These are phyloP conservation scores for Cryptosporidium xiaoi DNA, from an alignment of 169 alveolate genomes.

Conservation along the genomic window DNA sequence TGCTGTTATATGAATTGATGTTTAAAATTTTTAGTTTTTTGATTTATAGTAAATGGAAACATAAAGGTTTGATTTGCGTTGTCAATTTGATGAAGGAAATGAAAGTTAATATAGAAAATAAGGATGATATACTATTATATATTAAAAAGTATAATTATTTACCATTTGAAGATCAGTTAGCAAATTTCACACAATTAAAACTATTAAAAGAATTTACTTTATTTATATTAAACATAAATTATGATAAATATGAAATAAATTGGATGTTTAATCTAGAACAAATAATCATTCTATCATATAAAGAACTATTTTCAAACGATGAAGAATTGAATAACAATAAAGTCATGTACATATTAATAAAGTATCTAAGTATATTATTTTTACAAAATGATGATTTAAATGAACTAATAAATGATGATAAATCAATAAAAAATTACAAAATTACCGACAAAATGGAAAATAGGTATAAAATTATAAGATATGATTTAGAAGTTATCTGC, in stretches of 20 bases:
- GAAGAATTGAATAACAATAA: neutral
- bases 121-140: slow-evolving; percentile 7
- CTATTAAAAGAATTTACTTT: slow-evolving; percentile 5
- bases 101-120: neutral
- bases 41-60: too few relatives aligned
- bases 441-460: neutral
- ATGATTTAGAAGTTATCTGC: too few relatives aligned
- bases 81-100: neutral
- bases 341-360: neutral
- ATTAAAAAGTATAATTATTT: slow-evolving; percentile 20
- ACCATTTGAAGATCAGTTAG: slow-evolving; percentile 37
- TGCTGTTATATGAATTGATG: slow-evolving; percentile 14
- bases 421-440: neutral
- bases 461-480: neutral
- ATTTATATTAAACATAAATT: slow-evolving; percentile 3
- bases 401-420: neutral
- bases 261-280: slow-evolving; percentile 2
- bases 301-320: neutral
- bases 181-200: neutral
- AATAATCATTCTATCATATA: neutral
- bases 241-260: neutral
- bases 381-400: neutral
- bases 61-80: neutral
- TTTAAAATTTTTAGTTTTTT: neutral
- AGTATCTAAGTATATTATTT: neutral